phyloP scores from a whole-genome alignment of 257 asterid species.

The Buddleja alternifolia region DNA sequence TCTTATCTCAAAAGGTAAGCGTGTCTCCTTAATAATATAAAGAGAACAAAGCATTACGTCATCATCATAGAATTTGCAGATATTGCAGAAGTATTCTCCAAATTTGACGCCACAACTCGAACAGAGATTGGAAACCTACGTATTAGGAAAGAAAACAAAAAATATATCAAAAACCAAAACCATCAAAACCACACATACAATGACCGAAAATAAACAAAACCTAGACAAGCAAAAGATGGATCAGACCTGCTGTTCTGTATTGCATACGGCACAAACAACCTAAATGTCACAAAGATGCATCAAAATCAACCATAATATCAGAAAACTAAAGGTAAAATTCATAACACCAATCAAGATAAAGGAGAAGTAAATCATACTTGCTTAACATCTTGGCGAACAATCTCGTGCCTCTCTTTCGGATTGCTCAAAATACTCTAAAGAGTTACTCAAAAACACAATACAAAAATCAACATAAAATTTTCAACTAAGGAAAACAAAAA shows the following conservation, averaged over 20 bases:
- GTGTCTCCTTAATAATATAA: constrained; percentile 22
- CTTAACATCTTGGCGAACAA: constrained; percentile 79
- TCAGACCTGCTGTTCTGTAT: constrained; percentile 59
- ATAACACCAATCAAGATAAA: neutral
- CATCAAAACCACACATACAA: constrained; percentile 1
- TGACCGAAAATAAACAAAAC: constrained; percentile 6
- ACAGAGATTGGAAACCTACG: constrained; percentile 68
- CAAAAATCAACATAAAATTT: neutral
- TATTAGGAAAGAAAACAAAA: constrained; percentile 20
- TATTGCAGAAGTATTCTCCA: constrained; percentile 84
- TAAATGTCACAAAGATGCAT: constrained; percentile 23
- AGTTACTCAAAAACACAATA: constrained; percentile 9
- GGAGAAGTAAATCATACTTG: constrained; percentile 39
- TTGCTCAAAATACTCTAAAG: constrained; percentile 59
- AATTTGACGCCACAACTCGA: constrained; percentile 76
- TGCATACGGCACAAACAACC: constrained; percentile 69
- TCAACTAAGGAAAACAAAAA: constrained; percentile 1
- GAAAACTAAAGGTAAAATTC: neutral
- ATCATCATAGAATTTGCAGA: constrained; percentile 85
- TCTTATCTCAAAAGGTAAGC: too few species aligned
- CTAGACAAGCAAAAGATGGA: constrained; percentile 6
- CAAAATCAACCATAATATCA: neutral
- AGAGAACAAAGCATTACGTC: constrained; percentile 53
- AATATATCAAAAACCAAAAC: constrained; percentile 19
- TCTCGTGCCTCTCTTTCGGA: constrained; percentile 81